Percentiles rank a stretch among this genome's conserved stretches.
phyloP scores from a whole-genome alignment of 1,284 basidiomycete genomes.

The Cryptococcus depauperatus region DNA sequence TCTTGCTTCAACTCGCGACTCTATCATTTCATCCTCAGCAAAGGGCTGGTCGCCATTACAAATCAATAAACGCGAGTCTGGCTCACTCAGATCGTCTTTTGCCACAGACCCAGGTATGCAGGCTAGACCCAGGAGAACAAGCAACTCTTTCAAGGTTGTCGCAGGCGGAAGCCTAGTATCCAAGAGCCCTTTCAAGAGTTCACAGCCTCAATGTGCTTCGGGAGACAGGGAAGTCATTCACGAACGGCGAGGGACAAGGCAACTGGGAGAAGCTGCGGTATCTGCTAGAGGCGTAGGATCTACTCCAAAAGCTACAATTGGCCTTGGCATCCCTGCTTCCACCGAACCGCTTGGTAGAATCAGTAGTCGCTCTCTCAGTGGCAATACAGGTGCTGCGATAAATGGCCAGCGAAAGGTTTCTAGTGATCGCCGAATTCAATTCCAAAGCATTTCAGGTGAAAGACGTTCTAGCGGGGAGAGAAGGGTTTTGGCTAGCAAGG shows the following conservation, averaged over 20 bases:
- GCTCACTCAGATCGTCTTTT: slow-evolving; percentile 13
- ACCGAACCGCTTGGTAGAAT: slow-evolving; percentile 7
- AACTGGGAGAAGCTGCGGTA: slow-evolving; percentile 26
- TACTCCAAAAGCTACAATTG: slow-evolving; percentile 34
- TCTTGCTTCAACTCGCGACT: slow-evolving; percentile 24
- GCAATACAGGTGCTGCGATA: slow-evolving; percentile 20
- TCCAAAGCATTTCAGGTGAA: slow-evolving; percentile 12
- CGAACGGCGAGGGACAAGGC: slow-evolving; percentile 25
- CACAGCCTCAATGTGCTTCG: slow-evolving; percentile 22
- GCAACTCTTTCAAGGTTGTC: slow-evolving; percentile 73
- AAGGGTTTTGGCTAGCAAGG: slow-evolving; percentile 44
- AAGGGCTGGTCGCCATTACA: slow-evolving; percentile 47
- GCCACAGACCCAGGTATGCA: slow-evolving; percentile 17
- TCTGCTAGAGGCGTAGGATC: slow-evolving; percentile 26
- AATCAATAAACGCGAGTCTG: slow-evolving; percentile 38
- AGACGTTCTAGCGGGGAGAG: slow-evolving; percentile 21
- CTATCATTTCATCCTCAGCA: slow-evolving; percentile 41
- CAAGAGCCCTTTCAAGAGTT: slow-evolving; percentile 75
- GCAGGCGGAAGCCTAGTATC: slow-evolving; percentile 72
- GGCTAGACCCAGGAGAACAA: slow-evolving; percentile 56
- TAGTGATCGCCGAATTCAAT: slow-evolving; percentile 25
- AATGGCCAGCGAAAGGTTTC: slow-evolving; percentile 34
- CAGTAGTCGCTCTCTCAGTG: slow-evolving; percentile 6
- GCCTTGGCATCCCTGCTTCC: slow-evolving; percentile 33
- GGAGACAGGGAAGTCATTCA: slow-evolving; percentile 29